Evolutionary conservation across 352 stramenopile species (phyloP).

Genomic region (Lagenidium giganteum): DNA sequence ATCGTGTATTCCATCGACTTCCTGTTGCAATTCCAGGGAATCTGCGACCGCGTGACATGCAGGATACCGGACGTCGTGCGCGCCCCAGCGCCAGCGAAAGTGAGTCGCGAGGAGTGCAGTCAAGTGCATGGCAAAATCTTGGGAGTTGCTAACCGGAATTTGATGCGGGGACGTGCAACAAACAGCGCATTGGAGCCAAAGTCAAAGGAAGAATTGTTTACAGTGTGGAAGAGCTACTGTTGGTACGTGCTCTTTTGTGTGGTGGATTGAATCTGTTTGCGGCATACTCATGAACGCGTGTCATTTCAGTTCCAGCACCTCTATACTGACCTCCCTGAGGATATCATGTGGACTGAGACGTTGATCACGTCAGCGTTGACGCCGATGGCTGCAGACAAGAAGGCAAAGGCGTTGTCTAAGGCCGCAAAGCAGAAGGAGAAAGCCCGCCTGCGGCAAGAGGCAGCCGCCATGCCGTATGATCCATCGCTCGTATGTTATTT

Average conservation of each 20-base stretch:
- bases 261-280: background rate
- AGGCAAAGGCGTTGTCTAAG: conserved; percentile 28
- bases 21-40: conserved; percentile 53
- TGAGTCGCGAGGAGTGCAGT: background rate
- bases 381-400: conserved; percentile 37
- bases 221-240: conserved; percentile 50
- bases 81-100: conserved; percentile 19
- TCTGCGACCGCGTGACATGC: conserved; percentile 38
- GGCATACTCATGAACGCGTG: background rate
- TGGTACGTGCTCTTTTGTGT: conserved; percentile 26
- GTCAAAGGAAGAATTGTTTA: conserved; percentile 57
- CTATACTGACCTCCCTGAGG: conserved; percentile 56
- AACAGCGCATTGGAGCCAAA: conserved; percentile 33
- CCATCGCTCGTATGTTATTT: conserved; percentile 73
- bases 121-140: background rate
- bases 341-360: conserved; percentile 60
- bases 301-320: conserved; percentile 56
- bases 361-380: too few relatives aligned
- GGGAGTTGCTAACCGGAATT: too few relatives aligned
- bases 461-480: conserved; percentile 51
- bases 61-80: conserved; percentile 42
- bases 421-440: conserved; percentile 28
- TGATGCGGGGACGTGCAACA: too few relatives aligned
- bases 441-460: too few relatives aligned
- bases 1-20: conserved; percentile 68